These are phyloP conservation scores for Annulohypoxylon bovei DNA, from an alignment of 495 filamentous ascomycete species.

Conservation along the genomic window DNA sequence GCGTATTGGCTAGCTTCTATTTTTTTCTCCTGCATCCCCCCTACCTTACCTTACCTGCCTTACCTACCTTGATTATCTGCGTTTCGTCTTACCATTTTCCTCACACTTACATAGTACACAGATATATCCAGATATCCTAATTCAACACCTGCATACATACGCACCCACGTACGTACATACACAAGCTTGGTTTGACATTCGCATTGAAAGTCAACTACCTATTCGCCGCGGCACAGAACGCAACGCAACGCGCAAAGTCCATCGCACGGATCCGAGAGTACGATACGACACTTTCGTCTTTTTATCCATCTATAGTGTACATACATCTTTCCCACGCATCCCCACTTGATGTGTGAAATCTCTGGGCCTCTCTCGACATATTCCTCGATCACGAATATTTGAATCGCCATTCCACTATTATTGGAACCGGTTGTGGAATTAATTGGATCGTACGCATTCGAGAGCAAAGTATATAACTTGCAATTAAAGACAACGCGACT, in stretches of 20 bases:
- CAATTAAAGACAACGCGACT: constrained; percentile 1
- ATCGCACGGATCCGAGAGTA: constrained; percentile 35
- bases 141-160: constrained; percentile 7
- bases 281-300: constrained; percentile 33
- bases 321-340: constrained; percentile 20
- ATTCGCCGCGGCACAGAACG: constrained; percentile 33
- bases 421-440: constrained; percentile 3
- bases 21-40: constrained; percentile 31
- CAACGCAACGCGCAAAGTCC: constrained; percentile 27
- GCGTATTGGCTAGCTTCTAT: constrained; percentile 25
- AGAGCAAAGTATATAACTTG: not conserved
- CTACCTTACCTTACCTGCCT: constrained; percentile 14
- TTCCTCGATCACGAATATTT: constrained; percentile 15
- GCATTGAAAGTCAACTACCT: constrained; percentile 20
- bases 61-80: constrained; percentile 8
- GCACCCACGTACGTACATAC: constrained; percentile 12
- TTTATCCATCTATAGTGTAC: constrained; percentile 9
- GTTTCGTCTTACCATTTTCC: constrained; percentile 29
- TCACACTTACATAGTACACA: constrained; percentile 6
- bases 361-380: constrained; percentile 1
- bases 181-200: constrained; percentile 22
- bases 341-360: constrained; percentile 22
- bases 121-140: constrained; percentile 3
- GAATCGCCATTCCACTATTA: not conserved
- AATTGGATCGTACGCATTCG: not conserved